phyloP scores from a whole-genome alignment of 192 early-diverging fungal genomes.

The Backusella parvicylindrica region DNA sequence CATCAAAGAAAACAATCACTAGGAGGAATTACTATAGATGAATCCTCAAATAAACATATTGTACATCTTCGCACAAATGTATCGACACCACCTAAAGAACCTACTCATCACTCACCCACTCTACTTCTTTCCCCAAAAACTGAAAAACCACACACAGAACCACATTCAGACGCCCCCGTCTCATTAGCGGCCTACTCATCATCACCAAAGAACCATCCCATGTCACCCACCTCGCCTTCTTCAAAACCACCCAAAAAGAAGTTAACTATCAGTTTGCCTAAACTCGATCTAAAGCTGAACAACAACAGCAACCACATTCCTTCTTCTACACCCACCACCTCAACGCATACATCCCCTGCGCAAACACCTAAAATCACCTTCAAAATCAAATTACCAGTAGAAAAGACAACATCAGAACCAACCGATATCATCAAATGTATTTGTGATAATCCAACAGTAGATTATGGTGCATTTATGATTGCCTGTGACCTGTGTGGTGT shows the following conservation, averaged over 20 bases:
- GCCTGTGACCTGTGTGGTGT: conserved; percentile 56
- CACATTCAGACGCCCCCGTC: background rate
- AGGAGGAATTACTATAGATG: background rate
- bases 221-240: background rate
- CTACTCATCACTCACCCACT: background rate
- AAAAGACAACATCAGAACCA: background rate
- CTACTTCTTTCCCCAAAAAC: background rate
- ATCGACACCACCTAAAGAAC: background rate
- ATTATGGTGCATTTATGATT: conserved; percentile 64
- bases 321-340: background rate
- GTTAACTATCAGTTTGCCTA: conserved; percentile 1
- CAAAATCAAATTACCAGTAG: conserved; percentile 25
- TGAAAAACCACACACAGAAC: background rate
- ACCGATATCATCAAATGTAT: conserved; percentile 53
- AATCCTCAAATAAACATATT: background rate
- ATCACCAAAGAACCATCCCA: background rate
- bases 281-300: conserved; percentile 11
- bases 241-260: conserved; percentile 1
- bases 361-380: conserved; percentile 32
- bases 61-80: background rate
- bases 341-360: conserved; percentile 9
- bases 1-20: conserved; percentile 5
- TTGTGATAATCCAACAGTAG: conserved; percentile 50
- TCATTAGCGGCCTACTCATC: background rate
- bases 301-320: too few relatives aligned